Base-by-base conservation (phyloP, 345 rosid genomes). In the Adansonia digitata region DNA sequence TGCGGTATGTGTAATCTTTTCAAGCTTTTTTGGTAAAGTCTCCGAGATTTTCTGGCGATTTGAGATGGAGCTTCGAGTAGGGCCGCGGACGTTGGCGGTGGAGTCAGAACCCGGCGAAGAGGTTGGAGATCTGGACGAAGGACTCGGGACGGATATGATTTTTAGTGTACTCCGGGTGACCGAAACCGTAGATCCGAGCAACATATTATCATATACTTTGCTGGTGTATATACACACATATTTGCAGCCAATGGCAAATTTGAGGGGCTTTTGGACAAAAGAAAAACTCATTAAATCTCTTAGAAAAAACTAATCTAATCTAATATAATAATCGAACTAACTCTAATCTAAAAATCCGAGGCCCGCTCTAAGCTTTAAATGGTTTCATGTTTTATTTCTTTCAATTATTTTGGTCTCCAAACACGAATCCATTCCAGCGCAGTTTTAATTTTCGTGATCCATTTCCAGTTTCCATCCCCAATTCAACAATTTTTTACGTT, bases 221-320 rank as follows among this genome's bases (percentile, higher is more conserved):
- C 34, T 65, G 40, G 60, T 77, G 60, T 77, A 70, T 4, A 77
- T 69, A 60, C 45, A 60, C 45, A 69, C 39, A 62, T 48, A 18
- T 60, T 69, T 43, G 45, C 51, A 62, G 42, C 43, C 40, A 73
- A 73, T 73, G 56, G 69, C 76, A 73, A 56, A 73, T 60, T 43
- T 40, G 69, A 27, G 34, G 56, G 10, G 55, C 27, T 39, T 57
- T 73, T 60, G 29, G 20, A 43, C 18, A 24, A 29, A 26, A 0
- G 26, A 7, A 8, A 51, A 42, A 65, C 10, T 20, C 7, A n/a
- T 49, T 34, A 11, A 18, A 24, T 7, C 15, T 14, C 39, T 3
- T 1, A 2, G 37, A 55, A 59, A n/a, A 17, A 40, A 24, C 55
- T 55, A 56, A 72, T 26, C 35, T 48, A 69, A 48, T 69, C 72